Evolutionary conservation across 768 basidiomycete genomes (phyloP).

Genomic region (Rhizopogon vesiculosus): DNA sequence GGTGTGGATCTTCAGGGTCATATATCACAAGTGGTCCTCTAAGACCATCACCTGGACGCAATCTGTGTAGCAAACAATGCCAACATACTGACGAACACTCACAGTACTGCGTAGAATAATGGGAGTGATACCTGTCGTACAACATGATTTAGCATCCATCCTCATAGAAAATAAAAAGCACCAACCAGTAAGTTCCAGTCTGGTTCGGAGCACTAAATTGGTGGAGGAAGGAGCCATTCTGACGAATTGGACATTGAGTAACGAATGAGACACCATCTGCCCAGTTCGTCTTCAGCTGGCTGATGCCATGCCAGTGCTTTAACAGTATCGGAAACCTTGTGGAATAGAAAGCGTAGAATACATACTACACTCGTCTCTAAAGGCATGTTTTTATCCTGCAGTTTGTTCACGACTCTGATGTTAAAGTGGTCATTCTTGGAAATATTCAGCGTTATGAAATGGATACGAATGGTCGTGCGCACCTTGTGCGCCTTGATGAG

Average conservation of each 20-base stretch:
- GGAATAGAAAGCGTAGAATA: neutral
- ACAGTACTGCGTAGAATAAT: conserved; percentile 34
- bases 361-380: conserved; percentile 31
- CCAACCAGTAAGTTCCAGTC: conserved; percentile 41
- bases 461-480: neutral
- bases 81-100: conserved; percentile 25
- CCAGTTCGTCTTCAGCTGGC: conserved; percentile 28
- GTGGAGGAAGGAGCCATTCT: conserved; percentile 35
- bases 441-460: neutral
- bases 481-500: conserved; percentile 41
- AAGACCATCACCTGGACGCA: conserved; percentile 26
- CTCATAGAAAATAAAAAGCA: neutral
- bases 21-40: conserved; percentile 41
- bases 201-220: conserved; percentile 33
- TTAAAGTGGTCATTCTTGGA: conserved; percentile 27
- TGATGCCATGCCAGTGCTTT: conserved; percentile 32
- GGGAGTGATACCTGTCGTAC: conserved; percentile 34
- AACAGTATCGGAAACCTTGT: neutral
- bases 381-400: conserved; percentile 29
- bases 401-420: conserved; percentile 32
- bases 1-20: conserved; percentile 41
- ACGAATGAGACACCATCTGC: conserved; percentile 38
- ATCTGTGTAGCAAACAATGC: neutral
- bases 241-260: conserved; percentile 42
- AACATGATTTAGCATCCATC: neutral